Base-by-base conservation (phyloP, 768 basidiomycete species). In the Lactarius tabidus region DNA sequence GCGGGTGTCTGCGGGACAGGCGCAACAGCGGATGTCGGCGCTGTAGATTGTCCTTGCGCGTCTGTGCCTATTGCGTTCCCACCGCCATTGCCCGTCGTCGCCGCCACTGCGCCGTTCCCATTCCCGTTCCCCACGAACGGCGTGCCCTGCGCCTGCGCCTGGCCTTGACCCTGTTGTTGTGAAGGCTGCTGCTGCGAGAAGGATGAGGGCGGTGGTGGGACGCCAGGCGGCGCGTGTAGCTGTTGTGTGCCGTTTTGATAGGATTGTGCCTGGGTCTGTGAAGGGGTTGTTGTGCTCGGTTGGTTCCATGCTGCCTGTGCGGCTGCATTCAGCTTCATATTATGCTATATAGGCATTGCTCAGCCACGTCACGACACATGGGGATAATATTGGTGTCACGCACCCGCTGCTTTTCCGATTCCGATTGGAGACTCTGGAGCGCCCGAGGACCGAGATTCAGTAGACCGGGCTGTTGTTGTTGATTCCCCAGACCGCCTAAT, bases 401-500 rank as follows among this genome's bases (percentile, higher is more conserved):
- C 77, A 89, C 88, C 80, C 89, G 82, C 67, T 74, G 73, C 71
- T 91, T 90, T 71, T 90, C 90, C 20, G 82, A 77, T 62, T 91
- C 90, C 23, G 81, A 77, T 75, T 84, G 84, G 64, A 84, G 82
- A 8, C 71, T 70, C 35, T 74, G 73, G 56, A 73, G 48, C 72
- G 74, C 69, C 75, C 79, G 65, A 72, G 79, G 75, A 26, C 75
- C 75, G 61, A 83, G 68, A 64, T 88, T 90, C 69, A 91, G 75
- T 80, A 91, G 80, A 61, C 89, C 89, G 8, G 89, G 89, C 59
- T 79, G 80, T 70, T 81, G 83, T 62, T 81, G 83, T 63, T 80
- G 82, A 57, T 75, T 78, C 38, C 60, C 73, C 31, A 88, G 88
- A 33, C 87, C 87, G 71, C 90, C 89, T 57, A 91, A 74, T n/a